A percentile compares a stretch with the other conserved stretches of the same genome.
Conservation (phyloP, 2,329 filamentous ascomycete species). For the Fusarium proliferatum region DNA sequence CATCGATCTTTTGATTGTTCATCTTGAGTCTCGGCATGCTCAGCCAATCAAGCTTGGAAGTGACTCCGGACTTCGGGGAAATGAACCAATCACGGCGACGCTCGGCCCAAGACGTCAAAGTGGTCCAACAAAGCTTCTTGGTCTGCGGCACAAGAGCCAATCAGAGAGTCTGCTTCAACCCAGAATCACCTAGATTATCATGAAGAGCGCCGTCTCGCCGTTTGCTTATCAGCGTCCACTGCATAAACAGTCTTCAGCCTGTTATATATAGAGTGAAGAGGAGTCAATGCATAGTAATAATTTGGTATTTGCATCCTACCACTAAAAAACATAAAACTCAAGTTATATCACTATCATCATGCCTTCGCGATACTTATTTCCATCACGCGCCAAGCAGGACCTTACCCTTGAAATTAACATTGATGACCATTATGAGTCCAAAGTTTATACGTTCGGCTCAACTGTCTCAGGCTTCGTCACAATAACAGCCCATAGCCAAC, state of each 20-base stretch:
- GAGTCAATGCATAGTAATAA: neutral
- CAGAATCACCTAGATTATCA: fast-evolving
- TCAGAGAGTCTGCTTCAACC: neutral
- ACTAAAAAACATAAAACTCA: neutral
- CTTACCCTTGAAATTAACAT: neutral
- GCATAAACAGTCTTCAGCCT: neutral
- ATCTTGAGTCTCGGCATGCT: neutral
- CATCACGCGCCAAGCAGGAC: neutral
- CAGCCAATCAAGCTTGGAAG: fast-evolving
- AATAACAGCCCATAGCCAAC: neutral
- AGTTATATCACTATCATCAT: neutral
- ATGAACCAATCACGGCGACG: neutral
- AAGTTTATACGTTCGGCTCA: neutral
- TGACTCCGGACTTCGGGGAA: fast-evolving
- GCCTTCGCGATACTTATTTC: neutral
- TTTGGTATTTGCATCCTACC: neutral
- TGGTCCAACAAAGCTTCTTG: neutral
- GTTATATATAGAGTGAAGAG: neutral
- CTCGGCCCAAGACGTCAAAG: fast-evolving
- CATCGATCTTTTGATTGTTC: neutral
- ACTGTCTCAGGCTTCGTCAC: neutral
- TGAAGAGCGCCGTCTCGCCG: neutral
- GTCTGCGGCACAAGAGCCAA: neutral
- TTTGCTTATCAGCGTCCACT: neutral
- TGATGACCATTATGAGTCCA: neutral